phyloP scores from a whole-genome alignment of 148 eudicot species.

The Salicornia ramosissima region DNA sequence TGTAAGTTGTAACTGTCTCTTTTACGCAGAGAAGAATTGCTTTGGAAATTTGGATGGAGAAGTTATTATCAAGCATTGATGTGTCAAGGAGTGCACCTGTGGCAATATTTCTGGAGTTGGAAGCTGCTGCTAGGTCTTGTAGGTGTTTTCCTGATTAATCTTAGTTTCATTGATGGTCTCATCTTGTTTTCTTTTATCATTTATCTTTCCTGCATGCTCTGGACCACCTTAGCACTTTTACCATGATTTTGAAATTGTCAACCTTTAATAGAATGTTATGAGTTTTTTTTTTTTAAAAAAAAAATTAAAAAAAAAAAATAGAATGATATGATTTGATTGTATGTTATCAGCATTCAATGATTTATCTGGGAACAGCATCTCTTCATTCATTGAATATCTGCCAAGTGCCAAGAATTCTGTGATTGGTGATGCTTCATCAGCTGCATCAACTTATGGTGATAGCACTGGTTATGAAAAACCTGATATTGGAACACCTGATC shows the following conservation, averaged over 20 bases:
- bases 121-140: conserved; percentile 96
- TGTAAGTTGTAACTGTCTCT: conserved; percentile 21
- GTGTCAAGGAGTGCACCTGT: conserved; percentile 77
- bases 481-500: conserved; percentile 53
- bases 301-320: no score
- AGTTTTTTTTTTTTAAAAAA: no score
- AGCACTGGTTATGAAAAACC: conserved; percentile 43
- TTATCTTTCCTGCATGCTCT: conserved; percentile 1
- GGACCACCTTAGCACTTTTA: neutral
- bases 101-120: conserved; percentile 87
- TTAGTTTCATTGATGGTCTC: conserved; percentile 1
- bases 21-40: conserved; percentile 62
- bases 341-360: conserved; percentile 68
- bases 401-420: conserved; percentile 41
- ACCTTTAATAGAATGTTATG: conserved; percentile 8
- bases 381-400: conserved; percentile 34
- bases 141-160: conserved; percentile 34
- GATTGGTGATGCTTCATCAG: conserved; percentile 44
- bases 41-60: conserved; percentile 85
- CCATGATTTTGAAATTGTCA: neutral
- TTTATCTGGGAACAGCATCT: conserved; percentile 26
- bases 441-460: conserved; percentile 56
- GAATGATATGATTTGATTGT: conserved; percentile 11
- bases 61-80: conserved; percentile 70
- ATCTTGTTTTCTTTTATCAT: neutral